phyloP scores from a whole-genome alignment of 345 rosid genomes.

The Aegle marmelos region DNA sequence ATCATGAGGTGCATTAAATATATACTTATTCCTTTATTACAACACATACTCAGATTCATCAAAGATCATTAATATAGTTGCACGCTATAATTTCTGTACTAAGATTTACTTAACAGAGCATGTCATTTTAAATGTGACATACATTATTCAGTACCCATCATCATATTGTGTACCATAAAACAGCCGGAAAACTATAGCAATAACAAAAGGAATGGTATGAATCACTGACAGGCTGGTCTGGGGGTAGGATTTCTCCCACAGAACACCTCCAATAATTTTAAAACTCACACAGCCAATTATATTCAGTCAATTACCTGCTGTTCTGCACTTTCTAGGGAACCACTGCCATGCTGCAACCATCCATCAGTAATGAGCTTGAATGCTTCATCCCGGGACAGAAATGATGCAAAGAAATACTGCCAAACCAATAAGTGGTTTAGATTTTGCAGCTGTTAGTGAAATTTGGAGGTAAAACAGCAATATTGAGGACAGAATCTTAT shows the following conservation, averaged over 20 bases:
- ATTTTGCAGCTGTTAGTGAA: conserved; percentile 15
- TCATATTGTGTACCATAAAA: not conserved
- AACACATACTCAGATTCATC: not conserved
- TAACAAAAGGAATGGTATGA: not conserved
- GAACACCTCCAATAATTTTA: not conserved
- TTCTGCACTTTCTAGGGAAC: conserved; percentile 29
- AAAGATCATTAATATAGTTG: not conserved
- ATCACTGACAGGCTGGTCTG: not conserved
- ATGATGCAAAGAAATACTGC: conserved; percentile 74
- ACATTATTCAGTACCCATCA: not conserved
- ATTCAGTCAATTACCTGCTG: conserved; percentile 43
- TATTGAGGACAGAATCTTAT: not conserved
- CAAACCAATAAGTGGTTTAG: conserved; percentile 23
- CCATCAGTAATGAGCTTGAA: conserved; percentile 60
- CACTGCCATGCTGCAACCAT: conserved; percentile 45
- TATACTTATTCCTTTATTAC: not conserved
- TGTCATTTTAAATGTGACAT: not conserved
- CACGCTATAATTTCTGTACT: not conserved
- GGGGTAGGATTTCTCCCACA: not conserved
- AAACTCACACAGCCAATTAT: not conserved
- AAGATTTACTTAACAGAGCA: not conserved
- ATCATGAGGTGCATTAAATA: not conserved
- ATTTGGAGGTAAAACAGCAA: conserved; percentile 6
- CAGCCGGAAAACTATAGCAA: not conserved
- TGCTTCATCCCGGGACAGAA: conserved; percentile 70